Conservation (phyloP, 768 basidiomycete genomes). For the Tulasnella sp. region DNA sequence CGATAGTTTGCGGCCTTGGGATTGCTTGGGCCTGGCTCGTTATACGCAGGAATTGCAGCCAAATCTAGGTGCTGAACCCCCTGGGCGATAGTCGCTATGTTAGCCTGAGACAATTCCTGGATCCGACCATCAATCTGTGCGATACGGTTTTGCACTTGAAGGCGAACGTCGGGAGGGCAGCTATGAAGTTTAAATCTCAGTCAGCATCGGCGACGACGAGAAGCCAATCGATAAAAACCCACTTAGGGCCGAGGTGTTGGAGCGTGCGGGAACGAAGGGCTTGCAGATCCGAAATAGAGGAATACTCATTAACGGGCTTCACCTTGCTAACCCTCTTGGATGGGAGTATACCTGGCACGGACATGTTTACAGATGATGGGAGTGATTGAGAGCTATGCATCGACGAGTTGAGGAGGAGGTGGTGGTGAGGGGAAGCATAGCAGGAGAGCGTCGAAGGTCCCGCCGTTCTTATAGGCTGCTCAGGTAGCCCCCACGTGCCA, state of each 20-base stretch:
- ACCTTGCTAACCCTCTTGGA: constrained; percentile 13
- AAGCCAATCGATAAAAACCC: not conserved
- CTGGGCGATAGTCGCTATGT: not conserved
- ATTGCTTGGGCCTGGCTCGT: constrained; percentile 1
- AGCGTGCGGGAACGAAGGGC: constrained; percentile 4
- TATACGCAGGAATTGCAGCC: not conserved
- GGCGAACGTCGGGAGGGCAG: not conserved
- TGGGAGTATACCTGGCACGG: constrained; percentile 5
- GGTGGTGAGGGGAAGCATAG: not conserved
- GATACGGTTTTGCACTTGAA: constrained; percentile 1
- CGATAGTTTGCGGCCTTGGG: not conserved
- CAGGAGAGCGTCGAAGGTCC: not conserved
- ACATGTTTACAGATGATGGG: not conserved
- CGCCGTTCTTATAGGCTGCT: not conserved
- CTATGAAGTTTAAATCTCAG: not conserved
- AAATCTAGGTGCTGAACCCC: not conserved
- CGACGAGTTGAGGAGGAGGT: not conserved
- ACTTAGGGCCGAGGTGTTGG: not conserved
- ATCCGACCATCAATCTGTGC: constrained; percentile 10
- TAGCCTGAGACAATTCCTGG: not conserved
- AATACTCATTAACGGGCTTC: not conserved
- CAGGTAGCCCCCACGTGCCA: not conserved
- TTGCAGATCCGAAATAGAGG: constrained; percentile 2
- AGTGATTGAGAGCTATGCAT: not conserved
- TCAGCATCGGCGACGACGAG: not conserved